phyloP scores from a whole-genome alignment of 2,329 filamentous ascomycete species.

The Curvularia eragrostidis region DNA sequence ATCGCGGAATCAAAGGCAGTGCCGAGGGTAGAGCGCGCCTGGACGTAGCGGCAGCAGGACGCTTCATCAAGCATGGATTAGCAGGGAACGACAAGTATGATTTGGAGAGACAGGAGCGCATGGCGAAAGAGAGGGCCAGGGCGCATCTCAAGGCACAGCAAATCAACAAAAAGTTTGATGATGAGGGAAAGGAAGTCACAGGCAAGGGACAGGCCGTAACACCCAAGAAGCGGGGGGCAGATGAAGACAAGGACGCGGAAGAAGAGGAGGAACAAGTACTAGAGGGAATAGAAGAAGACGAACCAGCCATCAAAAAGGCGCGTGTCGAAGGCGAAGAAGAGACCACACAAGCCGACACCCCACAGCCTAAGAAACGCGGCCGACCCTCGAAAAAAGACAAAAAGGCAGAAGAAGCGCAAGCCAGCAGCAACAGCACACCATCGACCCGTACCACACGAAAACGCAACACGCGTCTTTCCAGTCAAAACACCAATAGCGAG shows the following conservation, averaged over 20 bases:
- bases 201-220: slow-evolving; percentile 16
- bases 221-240: slow-evolving; percentile 38
- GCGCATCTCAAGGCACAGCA: slow-evolving; percentile 32
- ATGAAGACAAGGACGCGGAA: slow-evolving; percentile 23
- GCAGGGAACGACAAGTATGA: slow-evolving; percentile 59
- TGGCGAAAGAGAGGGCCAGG: slow-evolving; percentile 45
- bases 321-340: slow-evolving; percentile 9
- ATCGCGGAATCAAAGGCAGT: slow-evolving; percentile 50
- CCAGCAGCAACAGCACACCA: not conserved
- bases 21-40: slow-evolving; percentile 56
- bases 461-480: slow-evolving; percentile 15
- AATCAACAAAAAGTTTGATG: slow-evolving; percentile 39
- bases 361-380: slow-evolving; percentile 14
- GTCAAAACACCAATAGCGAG: not conserved
- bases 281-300: slow-evolving; percentile 14
- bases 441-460: slow-evolving; percentile 7
- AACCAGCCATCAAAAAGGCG: slow-evolving; percentile 22
- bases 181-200: slow-evolving; percentile 31
- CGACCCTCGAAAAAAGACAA: slow-evolving; percentile 15
- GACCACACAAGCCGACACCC: slow-evolving; percentile 5
- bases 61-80: slow-evolving; percentile 83
- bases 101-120: slow-evolving; percentile 46
- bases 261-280: slow-evolving; percentile 23
- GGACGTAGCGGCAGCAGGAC: slow-evolving; percentile 77
- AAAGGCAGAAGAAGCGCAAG: slow-evolving; percentile 7